phyloP scores from a whole-genome alignment of 2,329 filamentous ascomycete genomes.

The Shiraia sp. region DNA sequence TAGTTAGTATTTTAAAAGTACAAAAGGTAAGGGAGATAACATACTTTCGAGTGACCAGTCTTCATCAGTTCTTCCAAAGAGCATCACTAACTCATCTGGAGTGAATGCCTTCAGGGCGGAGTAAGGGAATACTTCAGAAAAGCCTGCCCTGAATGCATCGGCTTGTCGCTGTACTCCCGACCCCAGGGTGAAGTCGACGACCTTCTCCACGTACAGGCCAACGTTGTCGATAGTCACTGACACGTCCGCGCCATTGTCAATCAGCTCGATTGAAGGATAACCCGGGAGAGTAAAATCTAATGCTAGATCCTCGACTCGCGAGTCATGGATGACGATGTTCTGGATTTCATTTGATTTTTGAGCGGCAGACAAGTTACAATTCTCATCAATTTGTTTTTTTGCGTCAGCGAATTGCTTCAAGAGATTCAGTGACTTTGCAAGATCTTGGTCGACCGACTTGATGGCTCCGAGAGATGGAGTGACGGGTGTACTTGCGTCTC shows the following conservation, averaged over 20 bases:
- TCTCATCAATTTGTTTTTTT: conserved; percentile 80
- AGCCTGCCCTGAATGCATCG: conserved; percentile 86
- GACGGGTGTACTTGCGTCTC: conserved; percentile 66
- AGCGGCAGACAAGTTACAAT: conserved; percentile 64
- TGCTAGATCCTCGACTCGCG: conserved; percentile 80
- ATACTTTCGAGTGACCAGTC: conserved; percentile 98
- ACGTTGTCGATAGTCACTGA: conserved; percentile 89
- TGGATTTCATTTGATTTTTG: conserved; percentile 74
- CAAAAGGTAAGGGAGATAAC: conserved; percentile 41
- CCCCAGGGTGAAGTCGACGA: conserved; percentile 91
- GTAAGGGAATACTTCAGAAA: conserved; percentile 96
- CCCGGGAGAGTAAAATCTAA: conserved; percentile 95
- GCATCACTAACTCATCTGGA: conserved; percentile 88
- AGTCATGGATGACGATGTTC: conserved; percentile 73
- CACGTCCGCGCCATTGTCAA: conserved; percentile 72
- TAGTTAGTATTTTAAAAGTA: conserved; percentile 28
- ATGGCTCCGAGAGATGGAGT: conserved; percentile 86
- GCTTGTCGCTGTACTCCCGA: conserved; percentile 85
- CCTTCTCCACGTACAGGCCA: conserved; percentile 82
- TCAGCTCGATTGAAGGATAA: conserved; percentile 79
- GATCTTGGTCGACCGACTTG: conserved; percentile 81
- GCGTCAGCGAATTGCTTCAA: conserved; percentile 84
- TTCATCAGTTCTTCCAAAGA: conserved; percentile 91
- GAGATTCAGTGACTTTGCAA: conserved; percentile 82
- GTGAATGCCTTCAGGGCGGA: conserved; percentile 91